phyloP scores from a whole-genome alignment of 2,329 filamentous ascomycete species.

The Juglanconis sp. region DNA sequence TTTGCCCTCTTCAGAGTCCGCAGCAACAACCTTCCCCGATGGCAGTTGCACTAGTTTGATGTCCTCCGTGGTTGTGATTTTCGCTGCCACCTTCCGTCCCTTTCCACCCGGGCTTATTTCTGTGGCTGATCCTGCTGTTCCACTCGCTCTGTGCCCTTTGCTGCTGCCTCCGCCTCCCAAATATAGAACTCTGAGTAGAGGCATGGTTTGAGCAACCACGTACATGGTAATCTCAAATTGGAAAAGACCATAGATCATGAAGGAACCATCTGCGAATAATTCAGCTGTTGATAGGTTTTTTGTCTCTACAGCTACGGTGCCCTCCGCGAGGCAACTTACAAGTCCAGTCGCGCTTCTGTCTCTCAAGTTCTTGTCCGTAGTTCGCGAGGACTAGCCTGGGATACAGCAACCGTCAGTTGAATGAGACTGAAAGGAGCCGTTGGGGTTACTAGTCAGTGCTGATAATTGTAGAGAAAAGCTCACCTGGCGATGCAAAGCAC shows the following conservation, averaged over 20 bases:
- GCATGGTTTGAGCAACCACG: conserved; percentile 3
- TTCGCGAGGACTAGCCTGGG: too few relatives aligned
- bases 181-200: background rate
- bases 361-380: too few relatives aligned
- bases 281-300: too few relatives aligned
- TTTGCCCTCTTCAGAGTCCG: conserved; percentile 2
- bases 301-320: too few relatives aligned
- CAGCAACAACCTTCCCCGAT: conserved; percentile 6
- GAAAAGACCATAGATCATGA: background rate
- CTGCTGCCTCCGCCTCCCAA: background rate
- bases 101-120: too few relatives aligned
- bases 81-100: background rate
- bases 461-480: background rate
- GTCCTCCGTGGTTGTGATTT: background rate
- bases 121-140: too few relatives aligned
- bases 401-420: background rate
- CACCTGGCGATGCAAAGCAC: background rate
- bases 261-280: background rate
- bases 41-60: conserved; percentile 4
- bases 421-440: too few relatives aligned
- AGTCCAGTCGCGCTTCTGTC: too few relatives aligned
- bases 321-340: too few relatives aligned
- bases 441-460: too few relatives aligned
- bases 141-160: background rate
- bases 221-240: conserved; percentile 3